These are phyloP conservation scores for Chrysoporthe cubensis DNA, from an alignment of 2,329 filamentous ascomycete species.

Conservation along the genomic window DNA sequence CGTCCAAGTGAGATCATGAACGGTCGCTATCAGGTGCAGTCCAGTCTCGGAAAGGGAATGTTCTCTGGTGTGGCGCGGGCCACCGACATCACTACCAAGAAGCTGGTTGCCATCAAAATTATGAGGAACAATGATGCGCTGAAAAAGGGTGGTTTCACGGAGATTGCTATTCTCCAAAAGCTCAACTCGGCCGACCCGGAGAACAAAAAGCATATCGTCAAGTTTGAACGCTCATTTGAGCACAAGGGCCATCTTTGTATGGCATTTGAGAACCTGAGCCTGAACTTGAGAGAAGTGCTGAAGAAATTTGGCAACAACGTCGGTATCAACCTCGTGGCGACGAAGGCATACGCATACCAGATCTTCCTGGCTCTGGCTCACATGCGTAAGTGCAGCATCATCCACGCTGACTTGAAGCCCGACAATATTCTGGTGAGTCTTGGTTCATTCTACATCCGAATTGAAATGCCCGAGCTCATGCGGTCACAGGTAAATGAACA, in stretches of 20 bases:
- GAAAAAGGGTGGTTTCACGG: constrained; percentile 88
- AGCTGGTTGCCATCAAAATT: constrained; percentile 93
- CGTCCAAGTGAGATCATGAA: constrained; percentile 90
- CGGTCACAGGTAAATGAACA: constrained; percentile 70
- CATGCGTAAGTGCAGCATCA: constrained; percentile 87
- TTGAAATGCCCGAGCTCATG: constrained; percentile 34
- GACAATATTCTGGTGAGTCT: constrained; percentile 86
- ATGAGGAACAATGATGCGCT: constrained; percentile 96
- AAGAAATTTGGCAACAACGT: constrained; percentile 96
- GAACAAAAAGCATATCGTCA: constrained; percentile 89
- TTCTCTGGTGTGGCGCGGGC: constrained; percentile 96
- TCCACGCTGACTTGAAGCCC: constrained; percentile 95
- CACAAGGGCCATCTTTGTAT: constrained; percentile 96
- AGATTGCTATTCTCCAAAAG: constrained; percentile 90
- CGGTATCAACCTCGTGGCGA: constrained; percentile 86
- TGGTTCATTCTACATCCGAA: neutral
- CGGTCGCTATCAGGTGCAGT: constrained; percentile 85
- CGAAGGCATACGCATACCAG: constrained; percentile 88
- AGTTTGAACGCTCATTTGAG: constrained; percentile 84
- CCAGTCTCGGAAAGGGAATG: constrained; percentile 89
- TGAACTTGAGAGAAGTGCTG: constrained; percentile 91
- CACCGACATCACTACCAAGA: constrained; percentile 72
- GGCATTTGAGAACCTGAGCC: constrained; percentile 92
- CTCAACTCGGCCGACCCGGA: constrained; percentile 84
- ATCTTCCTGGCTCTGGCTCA: constrained; percentile 89